Conservation (phyloP, 2,329 filamentous ascomycete species). For the Leptosphaerulina australis region DNA sequence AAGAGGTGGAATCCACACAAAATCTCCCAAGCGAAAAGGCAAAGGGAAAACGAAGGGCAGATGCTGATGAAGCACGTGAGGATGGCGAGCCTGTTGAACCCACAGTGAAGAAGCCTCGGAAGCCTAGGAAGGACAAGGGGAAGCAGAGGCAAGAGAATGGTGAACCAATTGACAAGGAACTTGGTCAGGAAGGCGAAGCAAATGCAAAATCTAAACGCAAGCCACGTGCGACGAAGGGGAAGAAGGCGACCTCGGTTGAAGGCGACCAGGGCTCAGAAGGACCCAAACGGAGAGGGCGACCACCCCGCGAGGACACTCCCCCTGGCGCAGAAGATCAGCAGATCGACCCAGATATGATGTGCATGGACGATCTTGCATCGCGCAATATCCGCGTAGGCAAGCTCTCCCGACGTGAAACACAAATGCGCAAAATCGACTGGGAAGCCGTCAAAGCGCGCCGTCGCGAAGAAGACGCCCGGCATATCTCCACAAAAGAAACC, state of each 20-base stretch:
- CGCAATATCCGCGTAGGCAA: constrained; percentile 70
- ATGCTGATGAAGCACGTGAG: constrained; percentile 13
- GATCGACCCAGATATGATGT: constrained; percentile 70
- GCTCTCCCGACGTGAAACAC: constrained; percentile 74
- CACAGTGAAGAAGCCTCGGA: constrained; percentile 36
- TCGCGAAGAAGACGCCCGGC: constrained; percentile 42
- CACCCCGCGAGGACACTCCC: constrained; percentile 40
- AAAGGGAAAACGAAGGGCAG: constrained; percentile 27
- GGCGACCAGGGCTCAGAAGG: constrained; percentile 20
- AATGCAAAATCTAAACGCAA: constrained; percentile 22
- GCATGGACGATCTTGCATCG: constrained; percentile 74
- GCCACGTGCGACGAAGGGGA: constrained; percentile 28
- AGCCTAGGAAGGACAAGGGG: constrained; percentile 36
- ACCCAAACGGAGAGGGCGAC: constrained; percentile 35
- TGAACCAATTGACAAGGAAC: constrained; percentile 19
- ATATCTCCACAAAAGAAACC: constrained; percentile 29
- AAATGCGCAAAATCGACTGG: constrained; percentile 71
- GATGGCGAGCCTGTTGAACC: constrained; percentile 21
- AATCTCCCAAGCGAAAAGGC: constrained; percentile 24
- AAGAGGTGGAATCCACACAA: constrained; percentile 20
- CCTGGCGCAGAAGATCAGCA: constrained; percentile 47
- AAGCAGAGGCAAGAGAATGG: constrained; percentile 13
- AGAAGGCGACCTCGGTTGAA: constrained; percentile 20
- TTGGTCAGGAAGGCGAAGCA: constrained; percentile 16
- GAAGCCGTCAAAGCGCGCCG: constrained; percentile 54